Evolutionary conservation across 768 basidiomycete genomes (phyloP).

Genomic region (Candolleomyces eurysporus): DNA sequence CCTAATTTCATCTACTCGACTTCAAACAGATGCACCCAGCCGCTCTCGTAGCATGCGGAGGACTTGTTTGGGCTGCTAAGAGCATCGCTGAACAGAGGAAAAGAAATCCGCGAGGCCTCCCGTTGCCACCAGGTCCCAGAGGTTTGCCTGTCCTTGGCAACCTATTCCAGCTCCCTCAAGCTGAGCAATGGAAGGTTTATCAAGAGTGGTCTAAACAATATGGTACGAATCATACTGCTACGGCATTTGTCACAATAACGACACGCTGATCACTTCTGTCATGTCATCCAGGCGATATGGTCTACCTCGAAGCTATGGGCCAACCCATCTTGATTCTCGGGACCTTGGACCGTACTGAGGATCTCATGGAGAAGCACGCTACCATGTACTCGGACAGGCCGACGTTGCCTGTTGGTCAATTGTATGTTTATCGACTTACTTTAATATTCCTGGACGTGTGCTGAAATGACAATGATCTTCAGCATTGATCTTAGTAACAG

Average conservation of each 20-base stretch:
- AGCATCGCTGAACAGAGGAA: neutral
- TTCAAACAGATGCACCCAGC: neutral
- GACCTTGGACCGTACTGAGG: slow-evolving; percentile 1
- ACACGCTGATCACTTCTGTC: neutral
- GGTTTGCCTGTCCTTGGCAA: neutral
- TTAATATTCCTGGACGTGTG: neutral
- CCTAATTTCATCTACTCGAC: too few relatives aligned
- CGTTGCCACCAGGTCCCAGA: neutral
- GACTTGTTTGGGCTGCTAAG: neutral
- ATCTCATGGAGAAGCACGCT: slow-evolving; percentile 13
- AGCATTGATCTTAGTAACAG: slow-evolving; percentile 16
- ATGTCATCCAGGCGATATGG: slow-evolving; percentile 11
- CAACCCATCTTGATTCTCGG: slow-evolving; percentile 10
- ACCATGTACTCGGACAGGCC: slow-evolving; percentile 12
- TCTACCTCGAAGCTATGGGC: slow-evolving; percentile 12
- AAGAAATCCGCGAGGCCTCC: neutral
- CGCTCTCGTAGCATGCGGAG: too few relatives aligned
- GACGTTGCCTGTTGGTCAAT: neutral
- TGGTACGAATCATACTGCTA: neutral
- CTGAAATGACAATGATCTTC: neutral
- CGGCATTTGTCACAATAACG: neutral
- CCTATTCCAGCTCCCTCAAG: neutral
- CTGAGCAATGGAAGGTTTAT: neutral
- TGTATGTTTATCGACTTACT: neutral
- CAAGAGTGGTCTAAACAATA: neutral